A percentile compares a stretch with the other conserved stretches of the same genome.
Evolutionary conservation across 768 basidiomycete genomes (phyloP).

Genomic region (Lactarius quietus): DNA sequence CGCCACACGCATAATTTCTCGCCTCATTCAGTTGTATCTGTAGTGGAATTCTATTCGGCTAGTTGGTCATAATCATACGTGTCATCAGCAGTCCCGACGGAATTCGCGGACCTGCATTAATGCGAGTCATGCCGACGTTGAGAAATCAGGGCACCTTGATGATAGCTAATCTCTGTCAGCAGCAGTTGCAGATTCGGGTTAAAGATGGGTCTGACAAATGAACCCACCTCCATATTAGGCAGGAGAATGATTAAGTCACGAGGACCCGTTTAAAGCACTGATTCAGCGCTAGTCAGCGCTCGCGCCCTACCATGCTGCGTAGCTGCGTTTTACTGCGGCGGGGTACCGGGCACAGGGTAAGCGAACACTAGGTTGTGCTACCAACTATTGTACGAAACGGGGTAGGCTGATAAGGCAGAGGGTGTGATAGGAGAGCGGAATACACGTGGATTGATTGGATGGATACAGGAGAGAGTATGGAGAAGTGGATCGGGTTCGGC

Average conservation of each 20-base stretch:
- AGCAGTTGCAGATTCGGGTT: conserved; percentile 6
- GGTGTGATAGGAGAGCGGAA: conserved; percentile 1
- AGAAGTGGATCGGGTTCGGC: conserved; percentile 13
- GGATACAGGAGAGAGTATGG: background rate
- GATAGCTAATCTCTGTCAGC: conserved; percentile 9
- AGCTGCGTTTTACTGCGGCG: conserved; percentile 1
- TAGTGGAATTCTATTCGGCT: conserved; percentile 4
- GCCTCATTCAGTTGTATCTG: conserved; percentile 1
- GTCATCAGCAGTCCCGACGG: background rate
- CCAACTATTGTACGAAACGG: background rate
- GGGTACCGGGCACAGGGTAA: background rate
- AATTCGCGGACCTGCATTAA: background rate
- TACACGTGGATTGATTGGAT: conserved; percentile 8
- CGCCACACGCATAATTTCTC: background rate
- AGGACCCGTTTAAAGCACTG: too few relatives aligned
- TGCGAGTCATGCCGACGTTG: background rate
- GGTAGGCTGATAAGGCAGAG: background rate
- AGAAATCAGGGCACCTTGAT: background rate
- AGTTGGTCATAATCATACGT: background rate
- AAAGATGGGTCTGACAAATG: conserved; percentile 2
- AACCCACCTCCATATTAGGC: background rate
- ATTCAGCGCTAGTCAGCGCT: too few relatives aligned
- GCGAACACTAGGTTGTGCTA: background rate
- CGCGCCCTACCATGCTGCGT: background rate
- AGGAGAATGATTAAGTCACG: background rate